phyloP scores from a whole-genome alignment of 1,139 yeast species.

The Geotrichum aggregatum region DNA sequence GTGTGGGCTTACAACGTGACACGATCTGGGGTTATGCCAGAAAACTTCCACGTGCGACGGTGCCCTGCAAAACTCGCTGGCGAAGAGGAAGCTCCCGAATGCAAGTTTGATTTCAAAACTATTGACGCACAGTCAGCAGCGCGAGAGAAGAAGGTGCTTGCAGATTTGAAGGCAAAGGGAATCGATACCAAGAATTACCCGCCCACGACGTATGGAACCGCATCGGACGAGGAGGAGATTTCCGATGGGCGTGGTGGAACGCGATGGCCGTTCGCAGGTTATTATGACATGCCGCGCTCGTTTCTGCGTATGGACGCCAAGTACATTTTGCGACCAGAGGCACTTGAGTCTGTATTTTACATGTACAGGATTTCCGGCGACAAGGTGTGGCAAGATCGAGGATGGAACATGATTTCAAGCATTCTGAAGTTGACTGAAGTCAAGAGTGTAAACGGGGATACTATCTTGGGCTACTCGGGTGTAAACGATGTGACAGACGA shows the following conservation, averaged over 20 bases:
- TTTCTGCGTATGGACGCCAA: constrained; percentile 44
- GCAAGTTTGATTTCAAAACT: constrained; percentile 27
- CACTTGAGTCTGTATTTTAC: constrained; percentile 70
- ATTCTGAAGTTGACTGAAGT: constrained; percentile 39
- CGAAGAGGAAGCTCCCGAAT: constrained; percentile 28
- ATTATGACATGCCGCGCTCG: constrained; percentile 39
- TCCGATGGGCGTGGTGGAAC: constrained; percentile 25
- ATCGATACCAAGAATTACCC: neutral
- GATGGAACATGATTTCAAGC: constrained; percentile 60
- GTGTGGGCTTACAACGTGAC: constrained; percentile 53
- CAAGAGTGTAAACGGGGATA: neutral
- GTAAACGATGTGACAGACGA: constrained; percentile 50
- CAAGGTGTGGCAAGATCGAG: constrained; percentile 61
- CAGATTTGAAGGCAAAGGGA: constrained; percentile 7
- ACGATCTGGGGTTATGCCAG: constrained; percentile 47
- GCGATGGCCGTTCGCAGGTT: constrained; percentile 34
- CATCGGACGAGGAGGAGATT: constrained; percentile 2
- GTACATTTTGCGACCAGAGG: constrained; percentile 67
- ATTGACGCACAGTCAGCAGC: constrained; percentile 10
- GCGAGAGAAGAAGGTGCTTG: neutral
- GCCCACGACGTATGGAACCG: neutral
- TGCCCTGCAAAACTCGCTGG: constrained; percentile 32
- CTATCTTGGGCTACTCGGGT: constrained; percentile 40
- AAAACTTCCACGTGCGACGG: constrained; percentile 39
- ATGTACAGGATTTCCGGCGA: constrained; percentile 75